phyloP scores from a whole-genome alignment of 2,329 filamentous ascomycete species.

The Cercospora zeae-maydis region DNA sequence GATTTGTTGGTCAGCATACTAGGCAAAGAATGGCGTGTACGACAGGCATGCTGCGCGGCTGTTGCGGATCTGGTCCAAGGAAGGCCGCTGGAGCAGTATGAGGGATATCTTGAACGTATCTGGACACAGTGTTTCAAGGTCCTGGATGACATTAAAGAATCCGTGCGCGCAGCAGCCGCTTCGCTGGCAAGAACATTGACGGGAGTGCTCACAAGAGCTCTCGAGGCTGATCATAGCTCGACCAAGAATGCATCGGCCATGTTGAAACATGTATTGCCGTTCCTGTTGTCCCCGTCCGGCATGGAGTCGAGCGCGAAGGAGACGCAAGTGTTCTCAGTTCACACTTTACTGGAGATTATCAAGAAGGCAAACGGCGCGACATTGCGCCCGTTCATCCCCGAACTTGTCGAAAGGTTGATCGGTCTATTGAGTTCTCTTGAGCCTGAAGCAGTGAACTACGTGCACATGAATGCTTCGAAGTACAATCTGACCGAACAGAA shows the following conservation, averaged over 20 bases:
- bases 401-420: constrained; percentile 76
- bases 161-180: constrained; percentile 75
- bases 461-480: constrained; percentile 81
- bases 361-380: constrained; percentile 78
- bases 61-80: constrained; percentile 85
- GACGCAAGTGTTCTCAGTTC: constrained; percentile 74
- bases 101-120: constrained; percentile 77
- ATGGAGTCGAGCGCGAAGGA: constrained; percentile 86
- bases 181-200: constrained; percentile 80
- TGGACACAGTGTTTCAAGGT: constrained; percentile 87
- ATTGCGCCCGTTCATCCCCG: constrained; percentile 74
- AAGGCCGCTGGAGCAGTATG: constrained; percentile 64
- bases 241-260: constrained; percentile 68
- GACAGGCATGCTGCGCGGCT: constrained; percentile 87
- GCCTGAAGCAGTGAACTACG: constrained; percentile 83
- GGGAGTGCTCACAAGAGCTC: constrained; percentile 76
- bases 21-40: constrained; percentile 87
- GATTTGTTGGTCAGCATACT: constrained; percentile 83
- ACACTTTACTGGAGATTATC: constrained; percentile 80
- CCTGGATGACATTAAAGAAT: constrained; percentile 91
- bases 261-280: constrained; percentile 83
- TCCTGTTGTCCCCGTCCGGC: constrained; percentile 82
- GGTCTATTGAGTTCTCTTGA: constrained; percentile 83
- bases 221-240: constrained; percentile 71
- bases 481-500: constrained; percentile 83